Evolutionary conservation across 192 early-diverging fungal genomes (phyloP).

Genomic region (Umbelopsis vinacea): DNA sequence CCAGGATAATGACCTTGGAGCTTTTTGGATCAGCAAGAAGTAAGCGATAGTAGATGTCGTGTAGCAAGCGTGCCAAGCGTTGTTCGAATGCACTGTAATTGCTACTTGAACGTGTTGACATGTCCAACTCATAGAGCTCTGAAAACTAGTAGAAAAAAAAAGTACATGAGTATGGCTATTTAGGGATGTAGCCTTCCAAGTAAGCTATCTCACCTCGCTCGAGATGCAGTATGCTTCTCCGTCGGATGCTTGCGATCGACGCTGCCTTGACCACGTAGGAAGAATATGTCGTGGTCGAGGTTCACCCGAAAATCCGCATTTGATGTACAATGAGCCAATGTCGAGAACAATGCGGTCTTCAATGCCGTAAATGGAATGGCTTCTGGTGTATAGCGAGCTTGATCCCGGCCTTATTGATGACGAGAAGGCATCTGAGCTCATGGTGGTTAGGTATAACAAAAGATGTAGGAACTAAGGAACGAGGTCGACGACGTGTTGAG

Average conservation of each 20-base stretch:
- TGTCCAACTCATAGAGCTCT: constrained; percentile 53
- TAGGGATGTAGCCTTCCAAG: constrained; percentile 16
- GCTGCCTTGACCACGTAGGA: constrained; percentile 53
- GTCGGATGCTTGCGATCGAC: constrained; percentile 44
- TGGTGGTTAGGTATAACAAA: background rate
- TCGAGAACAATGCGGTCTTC: constrained; percentile 91
- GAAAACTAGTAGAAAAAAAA: constrained; percentile 21
- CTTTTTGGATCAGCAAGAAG: constrained; percentile 82
- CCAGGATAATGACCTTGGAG: constrained; percentile 82
- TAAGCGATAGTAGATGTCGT: constrained; percentile 62
- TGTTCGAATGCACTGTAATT: constrained; percentile 39
- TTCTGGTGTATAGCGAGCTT: constrained; percentile 30
- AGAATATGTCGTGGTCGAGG: constrained; percentile 70
- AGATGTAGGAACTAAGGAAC: too few species aligned
- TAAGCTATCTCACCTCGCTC: constrained; percentile 44
- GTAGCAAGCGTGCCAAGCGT: constrained; percentile 48
- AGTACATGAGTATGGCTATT: background rate
- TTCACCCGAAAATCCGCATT: constrained; percentile 89
- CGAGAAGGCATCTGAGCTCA: constrained; percentile 12
- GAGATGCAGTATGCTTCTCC: constrained; percentile 45
- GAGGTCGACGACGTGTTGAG: too few species aligned
- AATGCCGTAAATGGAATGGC: constrained; percentile 69
- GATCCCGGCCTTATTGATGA: constrained; percentile 6
- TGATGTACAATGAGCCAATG: constrained; percentile 79
- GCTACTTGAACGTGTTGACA: constrained; percentile 30